Evolutionary conservation across 352 stramenopile species (phyloP), one percentile per base, ranked within the genome.

Genomic region (Globisporangium ultimum): DNA sequence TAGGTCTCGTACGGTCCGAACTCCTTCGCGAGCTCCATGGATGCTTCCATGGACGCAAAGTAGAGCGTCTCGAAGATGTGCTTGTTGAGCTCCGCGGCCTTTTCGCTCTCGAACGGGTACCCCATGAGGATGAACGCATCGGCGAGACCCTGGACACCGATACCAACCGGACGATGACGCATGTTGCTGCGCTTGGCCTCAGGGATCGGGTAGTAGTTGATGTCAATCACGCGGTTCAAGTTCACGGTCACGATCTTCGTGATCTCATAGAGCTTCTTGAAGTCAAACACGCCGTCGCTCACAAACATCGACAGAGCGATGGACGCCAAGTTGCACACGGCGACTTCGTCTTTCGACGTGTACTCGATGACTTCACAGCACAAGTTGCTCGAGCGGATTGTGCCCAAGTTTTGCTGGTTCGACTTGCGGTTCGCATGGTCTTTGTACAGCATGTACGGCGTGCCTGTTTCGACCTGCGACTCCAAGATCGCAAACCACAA

Each of bases 51-150:
- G 12, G 97, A 89, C 36, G 87, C 96, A 68, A 93, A 99, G 85
- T 99, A 99, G 47, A 99, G 98, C n/a, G 97, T 99, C 78, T 99
- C 98, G 71, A 99, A 99, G 71, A 99, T 99, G 58, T 99, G 88
- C 68, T 95, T 97, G 86, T 99, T 99, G 17, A 99, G 75, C 56
- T 97, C 61, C 7, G 79, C 70, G 15, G 97, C 97, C 59, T 91
- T 60, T 13, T 81, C 59, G 46, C 88, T 98, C 66, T 99, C 97
- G 69, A 99, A 99, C 48, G 98, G 87, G 62, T 94, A 88, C 64
- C 97, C 87, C 80, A 99, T 96, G 66, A 98, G 90, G 64, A 98
- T 96, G 72, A 99, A 99, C 22, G 92, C 90, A 72, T 99, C 97
- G 0, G 98, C 98, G 20, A 99, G 84, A 36, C 97, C 97, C 70